These are phyloP conservation scores for Aspergillus steynii DNA, from an alignment of 495 filamentous ascomycete genomes.

Conservation along the genomic window DNA sequence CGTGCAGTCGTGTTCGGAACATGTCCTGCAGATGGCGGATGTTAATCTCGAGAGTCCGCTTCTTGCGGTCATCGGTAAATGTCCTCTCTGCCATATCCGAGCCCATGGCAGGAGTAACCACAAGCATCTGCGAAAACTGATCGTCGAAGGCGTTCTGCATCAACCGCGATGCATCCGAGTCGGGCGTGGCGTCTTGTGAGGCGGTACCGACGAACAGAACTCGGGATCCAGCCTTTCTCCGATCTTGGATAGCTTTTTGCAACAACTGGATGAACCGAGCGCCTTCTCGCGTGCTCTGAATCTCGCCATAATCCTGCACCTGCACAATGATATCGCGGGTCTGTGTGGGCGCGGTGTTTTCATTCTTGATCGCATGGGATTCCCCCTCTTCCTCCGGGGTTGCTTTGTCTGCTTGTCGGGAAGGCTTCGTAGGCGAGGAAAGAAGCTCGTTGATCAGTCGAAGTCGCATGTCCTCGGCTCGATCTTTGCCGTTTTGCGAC, in stretches of 20 bases:
- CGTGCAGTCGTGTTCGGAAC: conserved; percentile 48
- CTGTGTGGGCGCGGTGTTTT: conserved; percentile 19
- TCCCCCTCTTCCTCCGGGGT: conserved; percentile 6
- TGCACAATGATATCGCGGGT: conserved; percentile 64
- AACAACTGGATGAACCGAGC: conserved; percentile 62
- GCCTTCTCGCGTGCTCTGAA: conserved; percentile 64
- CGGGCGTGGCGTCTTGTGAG: conserved; percentile 29
- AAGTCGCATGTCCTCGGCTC: conserved; percentile 33
- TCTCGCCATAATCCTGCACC: conserved; percentile 76
- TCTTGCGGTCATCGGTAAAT: conserved; percentile 45
- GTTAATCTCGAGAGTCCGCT: conserved; percentile 62
- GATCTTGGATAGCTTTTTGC: conserved; percentile 66
- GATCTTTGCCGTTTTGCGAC: conserved; percentile 16
- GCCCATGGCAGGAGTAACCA: conserved; percentile 48
- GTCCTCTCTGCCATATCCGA: conserved; percentile 34
- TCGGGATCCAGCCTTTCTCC: conserved; percentile 65
- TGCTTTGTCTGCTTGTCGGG: conserved; percentile 2
- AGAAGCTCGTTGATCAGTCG: conserved; percentile 40
- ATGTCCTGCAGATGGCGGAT: conserved; percentile 70
- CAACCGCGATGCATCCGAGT: conserved; percentile 48
- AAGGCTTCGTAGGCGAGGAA: conserved; percentile 23
- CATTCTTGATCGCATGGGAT: conserved; percentile 13
- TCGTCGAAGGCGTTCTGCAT: conserved; percentile 48
- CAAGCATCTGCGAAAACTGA: conserved; percentile 51
- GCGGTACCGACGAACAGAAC: conserved; percentile 78